These are phyloP conservation scores for Glaciozyma martinii DNA, from an alignment of 768 basidiomycete genomes.

Conservation along the genomic window DNA sequence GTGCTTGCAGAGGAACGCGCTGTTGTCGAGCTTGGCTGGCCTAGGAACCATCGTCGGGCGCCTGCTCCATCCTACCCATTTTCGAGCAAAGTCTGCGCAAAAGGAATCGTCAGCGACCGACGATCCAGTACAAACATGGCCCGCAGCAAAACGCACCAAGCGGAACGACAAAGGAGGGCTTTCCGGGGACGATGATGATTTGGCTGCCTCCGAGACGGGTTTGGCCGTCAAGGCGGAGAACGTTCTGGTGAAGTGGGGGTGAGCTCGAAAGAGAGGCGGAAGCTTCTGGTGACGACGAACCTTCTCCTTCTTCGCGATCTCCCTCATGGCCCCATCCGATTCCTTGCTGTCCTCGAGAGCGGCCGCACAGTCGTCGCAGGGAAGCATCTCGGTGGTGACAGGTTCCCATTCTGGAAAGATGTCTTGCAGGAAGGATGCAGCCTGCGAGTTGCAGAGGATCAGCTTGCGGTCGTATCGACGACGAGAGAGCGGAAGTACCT, in stretches of 20 bases:
- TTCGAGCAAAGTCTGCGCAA: slow-evolving; percentile 53
- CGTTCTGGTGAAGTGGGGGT: slow-evolving; percentile 1
- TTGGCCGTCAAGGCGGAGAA: slow-evolving; percentile 10
- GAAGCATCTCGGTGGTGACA: slow-evolving; percentile 46
- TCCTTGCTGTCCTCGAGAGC: slow-evolving; percentile 49
- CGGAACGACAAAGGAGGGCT: slow-evolving; percentile 6
- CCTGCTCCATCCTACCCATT: slow-evolving; percentile 58
- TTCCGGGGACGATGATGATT: not conserved
- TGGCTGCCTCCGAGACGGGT: not conserved
- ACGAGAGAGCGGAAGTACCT: slow-evolving; percentile 43
- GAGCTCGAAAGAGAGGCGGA: not conserved
- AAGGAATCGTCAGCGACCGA: slow-evolving; percentile 50
- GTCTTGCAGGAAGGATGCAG: slow-evolving; percentile 45
- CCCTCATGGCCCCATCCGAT: not conserved
- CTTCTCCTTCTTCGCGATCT: slow-evolving; percentile 10
- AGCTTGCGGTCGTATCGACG: too few relatives aligned
- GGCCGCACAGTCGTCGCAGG: slow-evolving; percentile 59
- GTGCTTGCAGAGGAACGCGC: slow-evolving; percentile 60
- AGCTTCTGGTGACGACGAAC: not conserved
- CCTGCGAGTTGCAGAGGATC: not conserved
- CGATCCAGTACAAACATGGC: not conserved
- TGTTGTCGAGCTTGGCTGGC: slow-evolving; percentile 58
- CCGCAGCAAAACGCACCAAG: not conserved
- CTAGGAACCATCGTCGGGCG: slow-evolving; percentile 51
- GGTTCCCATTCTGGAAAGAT: slow-evolving; percentile 63